Base-by-base conservation (phyloP, 768 basidiomycete genomes). In the Kwoniella newhampshirensis region DNA sequence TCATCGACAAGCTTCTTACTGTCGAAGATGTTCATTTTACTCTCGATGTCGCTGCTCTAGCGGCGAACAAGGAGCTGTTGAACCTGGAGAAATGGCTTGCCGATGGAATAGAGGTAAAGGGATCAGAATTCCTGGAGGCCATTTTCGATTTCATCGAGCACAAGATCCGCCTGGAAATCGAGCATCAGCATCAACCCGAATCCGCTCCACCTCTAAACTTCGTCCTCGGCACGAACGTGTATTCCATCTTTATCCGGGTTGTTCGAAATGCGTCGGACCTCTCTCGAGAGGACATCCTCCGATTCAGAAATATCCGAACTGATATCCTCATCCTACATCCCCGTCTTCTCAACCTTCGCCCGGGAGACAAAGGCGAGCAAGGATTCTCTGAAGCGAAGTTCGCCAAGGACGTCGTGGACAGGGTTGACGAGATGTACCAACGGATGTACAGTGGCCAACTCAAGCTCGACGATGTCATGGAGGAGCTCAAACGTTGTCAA, bases 361-460 rank as follows among this genome's bases (percentile, higher is more conserved):
- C 96, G 18, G 63, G 64, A 15, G 83, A 86, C 20, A 92, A 97
- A 60, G 81, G 83, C 21, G 94, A 98, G 73, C 91, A 92, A 20
- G 94, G 93, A 21, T 87, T 94, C 74, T 81, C 85, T 4, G 93
- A 96, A 20, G 85, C 93, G 73, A 86, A 80, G 57, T 98, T 96
- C 78, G 81, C 89, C 5, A 77, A 86, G 45, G 93, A 97, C 67
- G 88, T 94, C 52, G 91, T 96, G 75, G 81, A 84, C 11, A 92
- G 97, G 78, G 92, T 96, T 54, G 96, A 98, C 66, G 82, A 85
- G 50, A 92, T 96, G 74, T 97, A 94, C 81, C 92, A 91, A 77
- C 86, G 91, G 77, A 96, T 99, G 92, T 99, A 98, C 77, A 89
- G 91, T 74, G 90, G 91, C 74, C 85, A 91, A 67, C 88, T 91